These are phyloP conservation scores for Lentinula edodes DNA, from an alignment of 768 basidiomycete species.

Conservation along the genomic window DNA sequence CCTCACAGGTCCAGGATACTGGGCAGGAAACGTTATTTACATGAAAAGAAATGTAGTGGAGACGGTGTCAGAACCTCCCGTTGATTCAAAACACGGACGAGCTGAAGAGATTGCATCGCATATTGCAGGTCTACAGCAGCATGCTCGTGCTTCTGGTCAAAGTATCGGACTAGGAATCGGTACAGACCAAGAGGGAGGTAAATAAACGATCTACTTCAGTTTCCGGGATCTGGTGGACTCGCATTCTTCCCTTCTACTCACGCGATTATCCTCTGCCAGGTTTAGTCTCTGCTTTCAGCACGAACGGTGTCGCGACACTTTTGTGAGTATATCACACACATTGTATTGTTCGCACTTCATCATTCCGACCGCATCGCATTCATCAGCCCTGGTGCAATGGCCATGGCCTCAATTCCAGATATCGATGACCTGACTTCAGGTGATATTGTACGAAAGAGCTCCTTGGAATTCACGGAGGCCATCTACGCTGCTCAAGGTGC, in stretches of 20 bases:
- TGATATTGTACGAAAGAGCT: not conserved
- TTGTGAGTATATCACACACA: slow-evolving; percentile 42
- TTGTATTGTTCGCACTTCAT: not conserved
- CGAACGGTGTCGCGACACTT: slow-evolving; percentile 52
- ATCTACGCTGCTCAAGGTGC: slow-evolving; percentile 42
- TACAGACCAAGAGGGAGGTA: slow-evolving; percentile 75
- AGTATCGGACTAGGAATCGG: slow-evolving; percentile 55
- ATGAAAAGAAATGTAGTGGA: slow-evolving; percentile 65
- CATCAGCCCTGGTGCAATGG: slow-evolving; percentile 68
- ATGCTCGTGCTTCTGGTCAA: slow-evolving; percentile 57
- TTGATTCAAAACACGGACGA: not conserved
- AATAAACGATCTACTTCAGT: not conserved
- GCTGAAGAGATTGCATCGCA: slow-evolving; percentile 29
- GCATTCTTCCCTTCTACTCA: not conserved
- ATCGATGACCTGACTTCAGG: not conserved
- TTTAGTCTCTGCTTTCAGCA: slow-evolving; percentile 64
- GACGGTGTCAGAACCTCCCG: slow-evolving; percentile 29
- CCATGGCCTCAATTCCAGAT: slow-evolving; percentile 49
- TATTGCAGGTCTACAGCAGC: slow-evolving; percentile 36
- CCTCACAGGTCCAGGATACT: slow-evolving; percentile 51
- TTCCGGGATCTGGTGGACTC: not conserved
- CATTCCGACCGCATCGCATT: not conserved
- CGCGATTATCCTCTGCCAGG: slow-evolving; percentile 29
- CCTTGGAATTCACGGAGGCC: slow-evolving; percentile 36
- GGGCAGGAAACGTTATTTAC: slow-evolving; percentile 62